A percentile compares a stretch with the other conserved stretches of the same genome.
Conservation (phyloP, 2,329 filamentous ascomycete genomes). For the Colletotrichum noveboracense region DNA sequence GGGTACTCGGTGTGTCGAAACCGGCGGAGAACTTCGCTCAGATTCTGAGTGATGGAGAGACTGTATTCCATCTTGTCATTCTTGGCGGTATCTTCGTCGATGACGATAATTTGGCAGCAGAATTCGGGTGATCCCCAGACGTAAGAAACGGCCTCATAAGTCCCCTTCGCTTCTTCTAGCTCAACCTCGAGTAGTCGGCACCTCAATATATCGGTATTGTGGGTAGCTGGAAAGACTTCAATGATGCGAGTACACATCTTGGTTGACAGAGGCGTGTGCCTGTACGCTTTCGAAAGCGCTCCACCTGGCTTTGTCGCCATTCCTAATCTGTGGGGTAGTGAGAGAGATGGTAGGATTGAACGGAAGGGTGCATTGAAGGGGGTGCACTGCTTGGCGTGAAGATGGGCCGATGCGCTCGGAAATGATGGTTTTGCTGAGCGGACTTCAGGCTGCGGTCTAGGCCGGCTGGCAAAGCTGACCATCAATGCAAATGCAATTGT, state of each 20-base stretch:
- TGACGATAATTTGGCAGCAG: background rate
- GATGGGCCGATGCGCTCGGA: background rate
- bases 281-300: background rate
- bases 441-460: background rate
- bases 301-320: background rate
- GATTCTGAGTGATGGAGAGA: background rate
- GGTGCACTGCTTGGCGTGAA: background rate
- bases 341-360: background rate
- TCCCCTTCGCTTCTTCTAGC: background rate
- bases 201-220: background rate
- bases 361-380: accelerated
- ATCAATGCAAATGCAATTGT: background rate
- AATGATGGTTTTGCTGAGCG: background rate
- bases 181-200: background rate
- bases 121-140: background rate
- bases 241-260: background rate
- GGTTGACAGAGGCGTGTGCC: accelerated
- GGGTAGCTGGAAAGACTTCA: background rate
- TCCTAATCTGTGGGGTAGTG: background rate
- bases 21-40: background rate
- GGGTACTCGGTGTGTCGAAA: background rate
- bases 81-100: background rate
- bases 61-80: background rate
- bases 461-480: background rate
- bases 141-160: background rate